A percentile compares a stretch with the other conserved stretches of the same genome.
Conservation (phyloP, 768 basidiomycete genomes). For the Hericium rajendrae region DNA sequence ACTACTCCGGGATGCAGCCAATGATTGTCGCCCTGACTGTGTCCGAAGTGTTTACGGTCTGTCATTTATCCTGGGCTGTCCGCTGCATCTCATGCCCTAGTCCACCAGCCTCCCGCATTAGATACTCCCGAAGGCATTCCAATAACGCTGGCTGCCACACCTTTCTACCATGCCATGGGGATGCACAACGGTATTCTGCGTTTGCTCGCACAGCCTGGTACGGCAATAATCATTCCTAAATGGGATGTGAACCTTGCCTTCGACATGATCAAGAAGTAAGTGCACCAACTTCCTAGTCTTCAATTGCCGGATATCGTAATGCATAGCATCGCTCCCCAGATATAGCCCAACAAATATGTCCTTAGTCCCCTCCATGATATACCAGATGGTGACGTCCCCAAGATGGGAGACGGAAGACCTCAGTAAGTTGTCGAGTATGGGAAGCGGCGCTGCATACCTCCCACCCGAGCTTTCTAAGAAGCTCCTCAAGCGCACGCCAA, state of each 20-base stretch:
- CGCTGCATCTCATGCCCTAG: background rate
- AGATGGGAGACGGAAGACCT: background rate
- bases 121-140: conserved; percentile 36
- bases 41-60: conserved; percentile 24
- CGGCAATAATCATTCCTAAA: conserved; percentile 43
- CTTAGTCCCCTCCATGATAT: background rate
- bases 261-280: conserved; percentile 47
- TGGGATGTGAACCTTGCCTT: conserved; percentile 51
- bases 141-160: conserved; percentile 47
- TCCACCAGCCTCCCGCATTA: conserved; percentile 28
- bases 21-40: conserved; percentile 25
- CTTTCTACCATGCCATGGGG: conserved; percentile 60
- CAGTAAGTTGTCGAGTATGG: background rate
- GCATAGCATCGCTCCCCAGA: background rate
- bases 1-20: conserved; percentile 21
- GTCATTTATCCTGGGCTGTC: conserved; percentile 8
- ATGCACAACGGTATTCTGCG: conserved; percentile 46
- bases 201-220: conserved; percentile 33
- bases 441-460: background rate
- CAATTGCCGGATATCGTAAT: background rate
- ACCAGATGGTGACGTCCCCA: background rate
- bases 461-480: background rate
- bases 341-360: background rate
- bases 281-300: background rate
- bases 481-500: background rate